Conservation (phyloP, 179 eudicot genomes). For the Beta corolliflora region DNA sequence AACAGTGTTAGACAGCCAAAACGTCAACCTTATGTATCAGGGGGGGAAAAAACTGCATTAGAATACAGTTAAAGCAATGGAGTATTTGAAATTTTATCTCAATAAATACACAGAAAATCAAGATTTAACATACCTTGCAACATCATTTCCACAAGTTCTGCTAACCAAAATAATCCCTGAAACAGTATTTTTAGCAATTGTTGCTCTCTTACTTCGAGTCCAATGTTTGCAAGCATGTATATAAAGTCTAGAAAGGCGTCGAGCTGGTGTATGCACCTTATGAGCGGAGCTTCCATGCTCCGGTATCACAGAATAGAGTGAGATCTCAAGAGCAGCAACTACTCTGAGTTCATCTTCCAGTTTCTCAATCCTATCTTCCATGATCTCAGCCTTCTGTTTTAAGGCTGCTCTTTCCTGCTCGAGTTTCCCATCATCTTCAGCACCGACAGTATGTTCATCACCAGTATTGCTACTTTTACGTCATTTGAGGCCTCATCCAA, state of each 20-base stretch:
- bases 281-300: slow-evolving; percentile 94
- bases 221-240: slow-evolving; percentile 82
- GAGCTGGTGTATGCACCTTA: slow-evolving; percentile 91
- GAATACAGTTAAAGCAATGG: neutral
- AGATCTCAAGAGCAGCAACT: slow-evolving; percentile 91
- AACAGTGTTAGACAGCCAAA: slow-evolving; percentile 88
- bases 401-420: slow-evolving; percentile 39
- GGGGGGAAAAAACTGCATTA: slow-evolving; percentile 23
- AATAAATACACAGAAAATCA: neutral
- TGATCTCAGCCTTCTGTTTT: slow-evolving; percentile 48
- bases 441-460: slow-evolving; percentile 1
- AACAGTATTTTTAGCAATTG: slow-evolving; percentile 65
- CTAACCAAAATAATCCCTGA: slow-evolving; percentile 88
- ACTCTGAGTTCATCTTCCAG: slow-evolving; percentile 87
- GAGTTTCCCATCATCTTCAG: slow-evolving; percentile 27
- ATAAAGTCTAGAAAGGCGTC: slow-evolving; percentile 85
- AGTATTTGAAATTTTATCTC: neutral
- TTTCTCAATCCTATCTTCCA: slow-evolving; percentile 69
- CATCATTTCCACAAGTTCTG: slow-evolving; percentile 84
- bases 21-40: slow-evolving; percentile 64
- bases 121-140: slow-evolving; percentile 57
- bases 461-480: slow-evolving; percentile 24
- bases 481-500: slow-evolving; percentile 36
- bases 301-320: slow-evolving; percentile 78
- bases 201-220: slow-evolving; percentile 65